These are phyloP conservation scores for Suillus subaureus DNA, from an alignment of 768 basidiomycete species.

Conservation along the genomic window DNA sequence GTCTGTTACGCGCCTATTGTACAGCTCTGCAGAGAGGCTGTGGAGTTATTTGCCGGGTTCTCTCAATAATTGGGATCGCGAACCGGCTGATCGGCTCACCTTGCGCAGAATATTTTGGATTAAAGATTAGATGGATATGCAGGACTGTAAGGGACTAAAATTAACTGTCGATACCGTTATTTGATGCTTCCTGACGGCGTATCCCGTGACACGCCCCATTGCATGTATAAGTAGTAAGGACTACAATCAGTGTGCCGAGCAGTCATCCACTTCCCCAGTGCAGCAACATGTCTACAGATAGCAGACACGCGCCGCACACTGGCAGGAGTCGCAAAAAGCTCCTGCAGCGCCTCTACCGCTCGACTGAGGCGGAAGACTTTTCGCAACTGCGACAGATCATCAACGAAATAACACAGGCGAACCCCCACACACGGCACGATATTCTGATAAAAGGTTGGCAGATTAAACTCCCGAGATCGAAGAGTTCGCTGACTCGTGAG, in stretches of 20 bases:
- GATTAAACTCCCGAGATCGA: neutral
- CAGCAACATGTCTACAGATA: neutral
- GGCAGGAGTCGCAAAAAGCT: neutral
- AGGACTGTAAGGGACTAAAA: neutral
- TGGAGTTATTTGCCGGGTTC: neutral
- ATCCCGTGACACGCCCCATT: neutral
- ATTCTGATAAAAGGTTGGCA: neutral
- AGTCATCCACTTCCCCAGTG: neutral
- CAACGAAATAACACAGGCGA: neutral
- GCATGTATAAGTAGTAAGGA: neutral
- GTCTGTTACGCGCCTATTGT: neutral
- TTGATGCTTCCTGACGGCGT: neutral
- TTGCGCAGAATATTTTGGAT: neutral
- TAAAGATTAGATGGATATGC: neutral
- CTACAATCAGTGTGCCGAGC: neutral
- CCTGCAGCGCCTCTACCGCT: neutral
- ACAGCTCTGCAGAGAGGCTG: neutral
- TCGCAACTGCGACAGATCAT: neutral
- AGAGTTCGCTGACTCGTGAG: neutral
- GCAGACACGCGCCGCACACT: too few relatives aligned
- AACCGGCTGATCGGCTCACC: neutral
- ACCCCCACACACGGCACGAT: neutral
- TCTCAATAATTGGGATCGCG: neutral
- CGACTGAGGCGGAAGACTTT: conserved; percentile 1
- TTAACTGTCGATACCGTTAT: neutral